These are phyloP conservation scores for Sesbania bispinosa DNA, from an alignment of 306 rosid genomes.

Conservation along the genomic window DNA sequence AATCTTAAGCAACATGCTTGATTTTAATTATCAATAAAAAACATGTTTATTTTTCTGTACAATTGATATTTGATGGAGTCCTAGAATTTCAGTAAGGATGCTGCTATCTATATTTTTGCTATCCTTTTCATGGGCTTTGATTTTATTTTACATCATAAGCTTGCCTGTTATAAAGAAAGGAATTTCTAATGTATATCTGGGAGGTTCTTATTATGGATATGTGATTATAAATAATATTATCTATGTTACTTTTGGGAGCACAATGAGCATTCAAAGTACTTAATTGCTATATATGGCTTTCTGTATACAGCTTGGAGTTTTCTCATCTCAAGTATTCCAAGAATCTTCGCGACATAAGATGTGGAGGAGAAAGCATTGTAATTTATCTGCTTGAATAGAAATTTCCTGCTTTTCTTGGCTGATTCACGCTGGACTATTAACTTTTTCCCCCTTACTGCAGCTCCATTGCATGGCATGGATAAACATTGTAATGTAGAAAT, in stretches of 20 bases:
- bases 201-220: too few relatives aligned
- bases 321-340: constrained; percentile 98
- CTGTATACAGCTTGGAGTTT: constrained; percentile 89
- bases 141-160: constrained; percentile 17
- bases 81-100: not conserved
- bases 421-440: constrained; percentile 25
- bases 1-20: not conserved
- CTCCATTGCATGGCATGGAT: constrained; percentile 87
- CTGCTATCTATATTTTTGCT: not conserved
- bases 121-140: not conserved
- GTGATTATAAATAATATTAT: too few relatives aligned
- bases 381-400: constrained; percentile 22
- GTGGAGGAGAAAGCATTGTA: constrained; percentile 90
- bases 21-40: constrained; percentile 5
- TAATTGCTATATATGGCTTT: constrained; percentile 34
- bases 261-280: constrained; percentile 28
- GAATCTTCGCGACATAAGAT: constrained; percentile 83
- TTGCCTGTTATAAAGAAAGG: not conserved
- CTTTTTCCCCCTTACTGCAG: constrained; percentile 46
- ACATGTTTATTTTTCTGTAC: not conserved
- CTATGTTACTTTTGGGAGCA: not conserved
- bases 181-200: too few relatives aligned
- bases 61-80: not conserved
- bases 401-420: not conserved
- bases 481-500: constrained; percentile 90